phyloP scores from a whole-genome alignment of 2,329 filamentous ascomycete genomes.

The Xylaria sp. region DNA sequence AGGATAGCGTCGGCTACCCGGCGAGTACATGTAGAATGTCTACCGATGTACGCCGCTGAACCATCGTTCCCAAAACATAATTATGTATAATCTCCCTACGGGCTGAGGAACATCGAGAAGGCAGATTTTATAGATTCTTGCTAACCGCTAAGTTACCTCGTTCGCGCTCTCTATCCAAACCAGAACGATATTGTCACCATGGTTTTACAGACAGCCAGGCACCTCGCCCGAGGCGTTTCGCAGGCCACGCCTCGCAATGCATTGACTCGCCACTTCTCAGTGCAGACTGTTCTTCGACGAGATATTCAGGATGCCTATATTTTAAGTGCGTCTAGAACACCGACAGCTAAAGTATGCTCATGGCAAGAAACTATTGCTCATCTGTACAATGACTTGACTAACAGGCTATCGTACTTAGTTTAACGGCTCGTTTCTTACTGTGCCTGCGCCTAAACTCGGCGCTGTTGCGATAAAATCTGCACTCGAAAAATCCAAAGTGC shows the following conservation, averaged over 20 bases:
- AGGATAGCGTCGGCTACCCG: constrained; percentile 32
- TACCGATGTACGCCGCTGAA: constrained; percentile 2
- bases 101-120: background rate
- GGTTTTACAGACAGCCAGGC: constrained; percentile 43
- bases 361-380: background rate
- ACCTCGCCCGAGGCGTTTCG: constrained; percentile 41
- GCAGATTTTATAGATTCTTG: too few relatives aligned
- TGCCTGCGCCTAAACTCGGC: constrained; percentile 88
- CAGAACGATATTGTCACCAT: constrained; percentile 36
- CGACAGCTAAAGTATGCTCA: constrained; percentile 79
- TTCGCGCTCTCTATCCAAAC: background rate
- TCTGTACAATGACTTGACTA: constrained; percentile 4
- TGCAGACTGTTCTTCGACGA: constrained; percentile 58
- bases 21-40: background rate
- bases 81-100: background rate
- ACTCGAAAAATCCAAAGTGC: constrained; percentile 85
- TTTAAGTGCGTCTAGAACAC: constrained; percentile 87
- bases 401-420: constrained; percentile 68
- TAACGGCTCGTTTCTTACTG: constrained; percentile 87
- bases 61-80: background rate
- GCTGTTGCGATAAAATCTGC: constrained; percentile 93
- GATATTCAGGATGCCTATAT: constrained; percentile 95
- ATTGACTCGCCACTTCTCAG: constrained; percentile 60
- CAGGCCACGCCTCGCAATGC: constrained; percentile 38
- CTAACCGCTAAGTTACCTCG: too few relatives aligned